Evolutionary conservation across 139 green algal genomes (phyloP).

Genomic region (Asterochloris sp.): DNA sequence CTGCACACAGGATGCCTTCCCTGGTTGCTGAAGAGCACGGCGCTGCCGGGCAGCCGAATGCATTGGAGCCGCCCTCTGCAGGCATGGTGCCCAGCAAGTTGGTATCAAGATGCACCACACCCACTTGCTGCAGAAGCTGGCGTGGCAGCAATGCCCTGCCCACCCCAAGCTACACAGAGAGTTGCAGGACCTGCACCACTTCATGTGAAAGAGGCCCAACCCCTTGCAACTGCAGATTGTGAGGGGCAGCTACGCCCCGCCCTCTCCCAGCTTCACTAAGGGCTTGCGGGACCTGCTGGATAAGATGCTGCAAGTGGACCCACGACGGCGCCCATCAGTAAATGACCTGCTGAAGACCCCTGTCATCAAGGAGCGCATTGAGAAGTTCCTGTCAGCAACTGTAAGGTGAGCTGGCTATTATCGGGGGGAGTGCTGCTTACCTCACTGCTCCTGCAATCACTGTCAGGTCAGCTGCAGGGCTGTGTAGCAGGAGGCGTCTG

Average conservation of each 20-base stretch:
- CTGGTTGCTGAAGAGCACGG: too few species aligned
- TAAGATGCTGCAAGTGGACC: slow-evolving; percentile 50
- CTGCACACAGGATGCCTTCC: too few species aligned
- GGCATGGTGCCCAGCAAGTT: too few species aligned
- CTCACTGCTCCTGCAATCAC: not conserved
- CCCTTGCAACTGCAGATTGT: slow-evolving; percentile 40
- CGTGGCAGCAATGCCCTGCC: too few species aligned
- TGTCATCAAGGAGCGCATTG: slow-evolving; percentile 50
- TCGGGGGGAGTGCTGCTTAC: not conserved
- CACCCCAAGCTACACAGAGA: too few species aligned
- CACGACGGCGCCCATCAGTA: slow-evolving; percentile 44
- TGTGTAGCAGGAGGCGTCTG: too few species aligned
- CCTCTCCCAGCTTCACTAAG: slow-evolving; percentile 30
- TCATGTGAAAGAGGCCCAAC: too few species aligned
- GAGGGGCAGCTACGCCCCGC: slow-evolving; percentile 38
- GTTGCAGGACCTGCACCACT: too few species aligned
- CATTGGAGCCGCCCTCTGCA: too few species aligned
- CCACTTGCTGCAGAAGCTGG: too few species aligned
- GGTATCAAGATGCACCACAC: too few species aligned
- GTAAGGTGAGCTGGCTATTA: slow-evolving; percentile 31
- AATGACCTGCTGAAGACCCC: slow-evolving; percentile 61
- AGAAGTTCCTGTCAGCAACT: slow-evolving; percentile 53
- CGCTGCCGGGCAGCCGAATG: too few species aligned
- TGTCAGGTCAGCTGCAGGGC: not conserved
- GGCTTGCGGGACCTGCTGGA: slow-evolving; percentile 55